Evolutionary conservation across 2,329 filamentous ascomycete species (phyloP).

Genomic region (Xylariaceae sp.): DNA sequence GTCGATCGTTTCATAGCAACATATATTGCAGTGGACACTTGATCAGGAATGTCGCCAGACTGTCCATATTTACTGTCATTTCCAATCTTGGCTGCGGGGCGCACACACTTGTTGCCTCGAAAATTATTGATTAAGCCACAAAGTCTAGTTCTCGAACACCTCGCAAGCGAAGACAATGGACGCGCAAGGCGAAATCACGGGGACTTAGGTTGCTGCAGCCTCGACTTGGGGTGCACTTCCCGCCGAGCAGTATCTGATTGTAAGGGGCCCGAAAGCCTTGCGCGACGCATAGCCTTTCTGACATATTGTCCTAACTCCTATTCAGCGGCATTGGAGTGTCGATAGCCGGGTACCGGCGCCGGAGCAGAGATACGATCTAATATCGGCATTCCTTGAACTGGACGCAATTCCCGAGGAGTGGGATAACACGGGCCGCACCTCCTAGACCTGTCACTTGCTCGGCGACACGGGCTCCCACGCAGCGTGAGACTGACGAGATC

Average conservation of each 20-base stretch:
- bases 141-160: too few relatives aligned
- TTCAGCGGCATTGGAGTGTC: neutral
- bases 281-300: neutral
- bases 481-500: neutral
- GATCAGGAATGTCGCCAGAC: too few relatives aligned
- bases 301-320: neutral
- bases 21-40: too few relatives aligned
- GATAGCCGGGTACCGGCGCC: neutral
- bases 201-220: too few relatives aligned
- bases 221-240: neutral
- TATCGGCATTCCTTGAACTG: neutral
- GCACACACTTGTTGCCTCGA: too few relatives aligned
- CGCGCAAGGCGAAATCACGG: too few relatives aligned
- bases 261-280: neutral
- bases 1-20: too few relatives aligned
- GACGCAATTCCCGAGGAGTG: neutral
- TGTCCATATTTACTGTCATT: too few relatives aligned
- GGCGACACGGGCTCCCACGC: neutral
- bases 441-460: neutral
- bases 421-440: neutral
- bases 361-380: neutral
- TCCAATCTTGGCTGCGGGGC: too few relatives aligned
- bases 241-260: neutral
- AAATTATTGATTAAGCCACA: too few relatives aligned
- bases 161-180: too few relatives aligned